phyloP scores from a whole-genome alignment of 305 asterid genomes.

The Caryopteris hybrid region DNA sequence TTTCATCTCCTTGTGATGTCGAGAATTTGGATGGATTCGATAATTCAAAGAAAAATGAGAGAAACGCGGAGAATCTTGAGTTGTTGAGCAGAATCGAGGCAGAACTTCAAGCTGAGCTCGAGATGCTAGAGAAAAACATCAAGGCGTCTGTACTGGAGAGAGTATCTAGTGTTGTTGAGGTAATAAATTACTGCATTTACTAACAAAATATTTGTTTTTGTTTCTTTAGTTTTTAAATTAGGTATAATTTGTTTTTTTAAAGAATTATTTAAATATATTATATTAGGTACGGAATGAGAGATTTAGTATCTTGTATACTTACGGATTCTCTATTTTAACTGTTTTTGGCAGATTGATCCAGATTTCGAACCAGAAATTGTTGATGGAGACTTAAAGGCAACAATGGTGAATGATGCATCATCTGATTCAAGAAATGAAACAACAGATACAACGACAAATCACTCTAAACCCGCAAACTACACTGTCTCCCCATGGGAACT shows the following conservation, averaged over 20 bases:
- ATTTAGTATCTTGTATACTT: too few relatives aligned
- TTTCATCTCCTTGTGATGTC: constrained; percentile 26
- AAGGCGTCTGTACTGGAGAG: constrained; percentile 34
- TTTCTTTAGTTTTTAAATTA: too few relatives aligned
- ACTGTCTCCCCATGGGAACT: constrained; percentile 63
- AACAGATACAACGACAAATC: constrained; percentile 16
- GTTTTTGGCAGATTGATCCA: constrained; percentile 41
- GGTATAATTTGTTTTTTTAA: too few relatives aligned
- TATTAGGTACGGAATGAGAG: too few relatives aligned
- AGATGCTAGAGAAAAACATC: constrained; percentile 58
- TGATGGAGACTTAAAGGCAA: constrained; percentile 37
- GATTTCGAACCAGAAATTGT: constrained; percentile 40
- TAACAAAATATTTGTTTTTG: too few relatives aligned
- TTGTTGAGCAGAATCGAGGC: constrained; percentile 65
- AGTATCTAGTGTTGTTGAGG: constrained; percentile 38
- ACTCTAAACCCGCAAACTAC: constrained; percentile 41
- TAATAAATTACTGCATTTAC: constrained; percentile 27
- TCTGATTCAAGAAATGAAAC: constrained; percentile 28
- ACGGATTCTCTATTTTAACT: too few relatives aligned
- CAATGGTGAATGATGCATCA: constrained; percentile 17
- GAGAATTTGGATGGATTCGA: neutral
- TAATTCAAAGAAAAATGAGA: constrained; percentile 10
- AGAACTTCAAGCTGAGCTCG: constrained; percentile 80
- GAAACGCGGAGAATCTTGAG: constrained; percentile 29
- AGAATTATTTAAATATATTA: too few relatives aligned